Evolutionary conservation across 495 filamentous ascomycete species (phyloP), one percentile per base, ranked within the genome.

Genomic region (Hypoxylon rickii): DNA sequence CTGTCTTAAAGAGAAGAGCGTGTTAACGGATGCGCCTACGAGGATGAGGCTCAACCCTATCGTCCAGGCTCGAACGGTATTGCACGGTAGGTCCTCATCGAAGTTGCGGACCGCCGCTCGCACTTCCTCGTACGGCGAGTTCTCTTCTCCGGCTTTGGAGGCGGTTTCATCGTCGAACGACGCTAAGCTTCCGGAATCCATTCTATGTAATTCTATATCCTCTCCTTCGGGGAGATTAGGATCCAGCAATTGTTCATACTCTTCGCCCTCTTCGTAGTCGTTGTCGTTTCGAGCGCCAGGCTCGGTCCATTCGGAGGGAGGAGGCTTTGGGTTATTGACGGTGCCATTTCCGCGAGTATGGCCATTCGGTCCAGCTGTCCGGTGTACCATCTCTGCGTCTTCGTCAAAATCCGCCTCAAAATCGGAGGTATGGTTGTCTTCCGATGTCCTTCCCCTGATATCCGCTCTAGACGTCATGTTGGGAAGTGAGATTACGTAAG

Each of bases 71-170:
- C 88, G 83, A 36, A 92, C 66, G 4, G 88, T 90, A 67, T 88
- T 90, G 61, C 77, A 79, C 16, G 84, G 81, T 24, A 87, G 70
- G 38, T 84, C 81, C 54, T 89, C 85, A 64, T 89, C 86, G 56
- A 79, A 76, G 68, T 85, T 80, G 53, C 73, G 78, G 0, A 86
- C 83, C 8, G 82, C 79, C 10, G 82, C 82, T 22, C 82, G 75
- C 40, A 86, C 88, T 66, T 89, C 84, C 17, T 84, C 83, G 58
- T 90, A 91, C 0, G 86, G 86, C 3, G 87, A 90, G 65, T 90
- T 71, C 52, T 79, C 77, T 38, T 69, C 63, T 40, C 33, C 34
- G 7, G 45, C 32, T 36, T 70, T 68, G 11, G 50, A 20, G 6
- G 46, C 52, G 2, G 59, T 51, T 38, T 76, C 66, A 37, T 79